A percentile compares a stretch with the other conserved stretches of the same genome.
Conservation (phyloP, 352 stramenopile genomes). For the Phytophthora europaea region DNA sequence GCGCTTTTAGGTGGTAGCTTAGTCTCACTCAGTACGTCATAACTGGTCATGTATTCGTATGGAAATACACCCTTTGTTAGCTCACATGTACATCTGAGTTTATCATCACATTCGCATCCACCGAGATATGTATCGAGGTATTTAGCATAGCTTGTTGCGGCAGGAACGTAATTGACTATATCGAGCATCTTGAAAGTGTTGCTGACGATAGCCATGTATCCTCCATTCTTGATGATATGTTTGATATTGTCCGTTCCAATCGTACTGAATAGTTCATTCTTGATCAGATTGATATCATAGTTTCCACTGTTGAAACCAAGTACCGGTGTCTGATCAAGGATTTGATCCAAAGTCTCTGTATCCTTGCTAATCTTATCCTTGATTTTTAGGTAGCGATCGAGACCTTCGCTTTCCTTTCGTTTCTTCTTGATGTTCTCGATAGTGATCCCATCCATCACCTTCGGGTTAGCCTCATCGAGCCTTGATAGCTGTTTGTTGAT, state of each 20-base stretch:
- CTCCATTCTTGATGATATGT: background rate
- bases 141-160: slow-evolving; percentile 33
- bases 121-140: slow-evolving; percentile 42
- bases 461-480: no score
- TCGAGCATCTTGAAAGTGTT: slow-evolving; percentile 18
- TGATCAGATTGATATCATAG: slow-evolving; percentile 41
- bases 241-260: background rate
- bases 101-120: slow-evolving; percentile 37
- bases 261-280: slow-evolving; percentile 1
- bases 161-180: slow-evolving; percentile 33
- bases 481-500: no score
- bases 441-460: no score
- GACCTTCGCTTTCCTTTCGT: no score
- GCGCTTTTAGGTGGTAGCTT: slow-evolving; percentile 22
- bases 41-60: slow-evolving; percentile 42
- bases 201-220: slow-evolving; percentile 42
- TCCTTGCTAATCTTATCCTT: background rate
- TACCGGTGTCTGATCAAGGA: background rate
- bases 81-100: slow-evolving; percentile 35
- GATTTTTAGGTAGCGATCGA: no score
- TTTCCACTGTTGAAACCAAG: no score
- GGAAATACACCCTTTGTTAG: slow-evolving; percentile 36
- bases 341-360: background rate
- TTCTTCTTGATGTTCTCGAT: no score
- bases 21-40: slow-evolving; percentile 30